Conservation (phyloP, 768 basidiomycete genomes). For the Grammothele lineata region DNA sequence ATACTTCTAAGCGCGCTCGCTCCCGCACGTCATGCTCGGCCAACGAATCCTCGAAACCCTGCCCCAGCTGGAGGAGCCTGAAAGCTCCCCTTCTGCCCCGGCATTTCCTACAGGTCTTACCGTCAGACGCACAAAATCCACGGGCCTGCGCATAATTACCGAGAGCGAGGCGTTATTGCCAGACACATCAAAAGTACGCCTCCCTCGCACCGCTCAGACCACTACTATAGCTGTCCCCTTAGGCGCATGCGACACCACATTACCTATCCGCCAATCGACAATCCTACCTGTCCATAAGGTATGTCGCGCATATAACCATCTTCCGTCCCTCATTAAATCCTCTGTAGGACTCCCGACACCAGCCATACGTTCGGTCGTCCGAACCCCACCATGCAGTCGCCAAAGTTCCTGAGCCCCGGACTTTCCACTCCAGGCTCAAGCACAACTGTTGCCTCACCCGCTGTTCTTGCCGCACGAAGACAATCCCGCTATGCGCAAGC, state of each 20-base stretch:
- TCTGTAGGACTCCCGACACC: slow-evolving; percentile 17
- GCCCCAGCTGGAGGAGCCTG: neutral
- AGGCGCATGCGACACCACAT: neutral
- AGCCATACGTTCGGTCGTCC: slow-evolving; percentile 21
- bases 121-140: slow-evolving; percentile 11
- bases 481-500: slow-evolving; percentile 41
- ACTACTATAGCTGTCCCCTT: neutral
- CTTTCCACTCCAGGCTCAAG: neutral
- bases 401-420: neutral
- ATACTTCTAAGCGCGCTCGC: no score
- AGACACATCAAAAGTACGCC: slow-evolving; percentile 1
- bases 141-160: slow-evolving; percentile 15
- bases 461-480: slow-evolving; percentile 18
- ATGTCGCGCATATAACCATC: neutral
- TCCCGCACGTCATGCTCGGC: slow-evolving; percentile 7
- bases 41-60: slow-evolving; percentile 11
- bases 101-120: slow-evolving; percentile 3
- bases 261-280: neutral
- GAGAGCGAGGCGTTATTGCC: slow-evolving; percentile 7
- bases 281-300: slow-evolving; percentile 8
- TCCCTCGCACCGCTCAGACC: neutral
- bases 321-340: neutral
- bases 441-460: neutral
- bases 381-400: slow-evolving; percentile 12
- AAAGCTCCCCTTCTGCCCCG: neutral